Evolutionary conservation across 2,329 filamentous ascomycete genomes (phyloP).

Genomic region (Calycina marina): DNA sequence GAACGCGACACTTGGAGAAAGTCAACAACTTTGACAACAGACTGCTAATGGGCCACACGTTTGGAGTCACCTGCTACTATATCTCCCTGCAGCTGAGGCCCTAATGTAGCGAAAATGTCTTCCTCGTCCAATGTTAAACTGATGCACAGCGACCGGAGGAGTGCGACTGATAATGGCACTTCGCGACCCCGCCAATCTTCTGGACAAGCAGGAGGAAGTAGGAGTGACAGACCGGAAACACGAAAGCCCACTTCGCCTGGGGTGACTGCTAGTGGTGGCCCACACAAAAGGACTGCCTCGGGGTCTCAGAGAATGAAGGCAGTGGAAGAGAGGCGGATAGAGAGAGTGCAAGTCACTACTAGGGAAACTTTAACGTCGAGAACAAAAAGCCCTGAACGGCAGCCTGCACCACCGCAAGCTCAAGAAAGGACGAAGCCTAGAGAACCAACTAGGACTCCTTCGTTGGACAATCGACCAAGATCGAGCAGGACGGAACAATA

Average conservation of each 20-base stretch:
- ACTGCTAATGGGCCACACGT: no score
- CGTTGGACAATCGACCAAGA: slow-evolving; percentile 16
- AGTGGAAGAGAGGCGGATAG: slow-evolving; percentile 34
- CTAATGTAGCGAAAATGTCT: slow-evolving; percentile 21
- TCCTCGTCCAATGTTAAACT: slow-evolving; percentile 20
- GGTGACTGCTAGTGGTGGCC: slow-evolving; percentile 14
- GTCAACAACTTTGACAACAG: no score
- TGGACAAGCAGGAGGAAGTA: slow-evolving; percentile 13
- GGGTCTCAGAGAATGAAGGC: slow-evolving; percentile 35
- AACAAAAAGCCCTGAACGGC: slow-evolving; percentile 40
- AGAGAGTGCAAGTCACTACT: slow-evolving; percentile 42
- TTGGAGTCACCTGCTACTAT: no score
- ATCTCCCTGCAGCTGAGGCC: no score
- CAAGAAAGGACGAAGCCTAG: slow-evolving; percentile 11
- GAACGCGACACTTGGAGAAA: no score
- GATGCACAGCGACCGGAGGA: slow-evolving; percentile 19
- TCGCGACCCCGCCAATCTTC: slow-evolving; percentile 19
- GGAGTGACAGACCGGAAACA: slow-evolving; percentile 16
- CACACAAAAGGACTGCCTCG: slow-evolving; percentile 44
- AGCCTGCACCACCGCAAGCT: slow-evolving; percentile 10
- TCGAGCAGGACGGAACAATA: slow-evolving; percentile 32
- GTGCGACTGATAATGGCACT: slow-evolving; percentile 18
- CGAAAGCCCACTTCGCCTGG: slow-evolving; percentile 17
- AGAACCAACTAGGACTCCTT: slow-evolving; percentile 14
- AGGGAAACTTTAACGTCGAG: slow-evolving; percentile 47